A percentile compares a stretch with the other conserved stretches of the same genome.
phyloP scores from a whole-genome alignment of 768 basidiomycete species.

The Steccherinum ochraceum region DNA sequence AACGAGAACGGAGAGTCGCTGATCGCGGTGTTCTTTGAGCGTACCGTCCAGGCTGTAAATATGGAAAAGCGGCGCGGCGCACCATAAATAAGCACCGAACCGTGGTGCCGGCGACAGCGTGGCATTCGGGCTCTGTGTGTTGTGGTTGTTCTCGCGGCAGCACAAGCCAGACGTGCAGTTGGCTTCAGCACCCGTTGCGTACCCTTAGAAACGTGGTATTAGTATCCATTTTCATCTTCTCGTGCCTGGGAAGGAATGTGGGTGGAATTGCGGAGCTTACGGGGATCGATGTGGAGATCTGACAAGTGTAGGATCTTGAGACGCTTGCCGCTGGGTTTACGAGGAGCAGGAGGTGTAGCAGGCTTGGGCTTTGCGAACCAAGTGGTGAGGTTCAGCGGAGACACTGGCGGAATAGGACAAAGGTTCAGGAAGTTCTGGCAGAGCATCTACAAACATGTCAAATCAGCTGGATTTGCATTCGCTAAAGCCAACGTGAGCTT shows the following conservation, averaged over 20 bases:
- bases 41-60: not conserved
- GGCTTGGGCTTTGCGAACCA: constrained; percentile 82
- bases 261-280: constrained; percentile 30
- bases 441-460: constrained; percentile 32
- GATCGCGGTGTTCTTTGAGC: not conserved
- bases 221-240: not conserved
- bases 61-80: not conserved
- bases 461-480: constrained; percentile 4
- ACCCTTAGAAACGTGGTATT: constrained; percentile 36
- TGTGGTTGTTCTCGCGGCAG: constrained; percentile 52
- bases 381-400: constrained; percentile 52
- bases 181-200: constrained; percentile 61
- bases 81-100: constrained; percentile 62
- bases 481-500: constrained; percentile 3
- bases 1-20: constrained; percentile 65
- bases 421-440: constrained; percentile 53
- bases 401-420: constrained; percentile 52
- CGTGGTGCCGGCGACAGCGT: constrained; percentile 58
- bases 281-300: constrained; percentile 71
- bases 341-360: constrained; percentile 51
- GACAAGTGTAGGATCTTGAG: constrained; percentile 74
- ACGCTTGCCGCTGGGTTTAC: constrained; percentile 53
- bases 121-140: constrained; percentile 41
- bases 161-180: constrained; percentile 65
- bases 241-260: not conserved